A percentile compares a stretch with the other conserved stretches of the same genome.
Evolutionary conservation across 306 rosid genomes (phyloP).

Genomic region (Cotoneaster glaucophyllus): DNA sequence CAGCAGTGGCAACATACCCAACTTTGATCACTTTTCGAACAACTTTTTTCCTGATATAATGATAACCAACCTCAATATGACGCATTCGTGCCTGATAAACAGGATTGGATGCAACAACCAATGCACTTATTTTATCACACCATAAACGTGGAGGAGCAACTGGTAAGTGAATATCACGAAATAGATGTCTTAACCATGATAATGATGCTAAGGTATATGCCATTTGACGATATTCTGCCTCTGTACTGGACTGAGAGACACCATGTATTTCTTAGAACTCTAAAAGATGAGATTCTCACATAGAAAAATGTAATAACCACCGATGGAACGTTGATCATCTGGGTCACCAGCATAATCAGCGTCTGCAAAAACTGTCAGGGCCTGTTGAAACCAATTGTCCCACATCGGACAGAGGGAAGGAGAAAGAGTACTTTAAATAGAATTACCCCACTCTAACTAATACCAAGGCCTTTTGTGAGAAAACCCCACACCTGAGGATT

Average conservation of each 20-base stretch:
- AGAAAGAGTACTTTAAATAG: too few species aligned
- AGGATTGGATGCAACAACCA: not conserved
- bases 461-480: too few species aligned
- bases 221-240: not conserved
- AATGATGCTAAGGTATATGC: not conserved
- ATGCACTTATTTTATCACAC: not conserved
- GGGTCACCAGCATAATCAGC: not conserved
- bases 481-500: too few species aligned
- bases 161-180: not conserved
- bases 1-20: not conserved
- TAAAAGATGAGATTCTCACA: not conserved
- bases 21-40: not conserved
- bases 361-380: not conserved
- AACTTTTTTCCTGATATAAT: too few species aligned
- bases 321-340: too few species aligned
- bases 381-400: too few species aligned
- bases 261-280: not conserved
- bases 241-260: not conserved
- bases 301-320: not conserved
- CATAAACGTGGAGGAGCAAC: not conserved
- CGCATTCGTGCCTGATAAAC: not conserved
- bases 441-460: too few species aligned
- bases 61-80: not conserved
- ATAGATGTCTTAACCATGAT: not conserved
- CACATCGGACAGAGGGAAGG: too few species aligned